Conservation (phyloP, 169 alveolate genomes). For the Plasmodium adleri region DNA sequence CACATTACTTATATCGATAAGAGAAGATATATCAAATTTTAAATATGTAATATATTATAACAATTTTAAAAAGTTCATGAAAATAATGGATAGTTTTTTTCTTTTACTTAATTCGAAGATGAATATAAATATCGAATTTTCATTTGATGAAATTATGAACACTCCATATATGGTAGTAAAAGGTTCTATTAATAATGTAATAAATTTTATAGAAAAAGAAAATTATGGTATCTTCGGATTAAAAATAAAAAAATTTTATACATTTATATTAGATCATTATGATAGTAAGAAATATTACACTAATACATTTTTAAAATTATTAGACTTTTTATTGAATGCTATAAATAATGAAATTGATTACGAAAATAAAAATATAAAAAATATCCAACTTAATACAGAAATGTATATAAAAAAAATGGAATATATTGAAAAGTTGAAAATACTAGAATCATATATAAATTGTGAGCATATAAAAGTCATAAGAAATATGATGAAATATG, state of each 20-base stretch:
- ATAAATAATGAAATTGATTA: constrained; percentile 24
- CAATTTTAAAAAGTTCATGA: constrained; percentile 35
- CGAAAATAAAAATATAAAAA: constrained; percentile 1
- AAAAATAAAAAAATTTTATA: constrained; percentile 11
- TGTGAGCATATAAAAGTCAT: constrained; percentile 50
- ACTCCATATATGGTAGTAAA: constrained; percentile 25
- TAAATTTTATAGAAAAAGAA: constrained; percentile 36
- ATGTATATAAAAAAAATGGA: neutral
- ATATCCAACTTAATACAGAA: neutral
- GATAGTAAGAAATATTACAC: constrained; percentile 5
- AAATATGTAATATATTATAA: constrained; percentile 55
- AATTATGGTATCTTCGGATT: constrained; percentile 17
- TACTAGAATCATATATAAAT: constrained; percentile 19
- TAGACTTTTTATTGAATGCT: constrained; percentile 29
- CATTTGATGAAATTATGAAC: constrained; percentile 43
- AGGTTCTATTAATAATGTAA: constrained; percentile 28
- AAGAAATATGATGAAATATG: constrained; percentile 40
- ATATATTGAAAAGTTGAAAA: constrained; percentile 32
- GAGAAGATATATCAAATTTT: constrained; percentile 70
- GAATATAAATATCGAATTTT: constrained; percentile 36
- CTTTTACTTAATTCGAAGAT: constrained; percentile 21
- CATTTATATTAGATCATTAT: constrained; percentile 8
- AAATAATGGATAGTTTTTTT: constrained; percentile 55
- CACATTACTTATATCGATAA: constrained; percentile 48
- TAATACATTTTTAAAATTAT: constrained; percentile 2